These are phyloP conservation scores for Sporothrix inflata DNA, from an alignment of 2,329 filamentous ascomycete species.

Conservation along the genomic window DNA sequence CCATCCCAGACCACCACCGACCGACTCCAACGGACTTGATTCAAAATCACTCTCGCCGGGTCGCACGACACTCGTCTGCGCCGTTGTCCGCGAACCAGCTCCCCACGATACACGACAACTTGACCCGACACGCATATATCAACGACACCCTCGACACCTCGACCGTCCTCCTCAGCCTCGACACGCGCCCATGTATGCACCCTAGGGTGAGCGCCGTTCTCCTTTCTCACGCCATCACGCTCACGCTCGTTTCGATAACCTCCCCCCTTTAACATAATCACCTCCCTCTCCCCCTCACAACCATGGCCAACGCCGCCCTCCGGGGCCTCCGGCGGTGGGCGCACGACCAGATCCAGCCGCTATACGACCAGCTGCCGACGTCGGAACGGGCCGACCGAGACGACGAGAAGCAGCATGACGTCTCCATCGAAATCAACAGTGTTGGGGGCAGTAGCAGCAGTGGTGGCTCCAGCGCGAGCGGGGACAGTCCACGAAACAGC, in stretches of 20 bases:
- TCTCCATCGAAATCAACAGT: background rate
- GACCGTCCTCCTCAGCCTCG: background rate
- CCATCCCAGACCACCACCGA: too few relatives aligned
- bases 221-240: too few relatives aligned
- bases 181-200: too few relatives aligned
- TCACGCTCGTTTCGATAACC: background rate
- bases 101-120: background rate
- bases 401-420: background rate
- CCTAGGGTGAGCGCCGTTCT: too few relatives aligned
- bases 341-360: background rate
- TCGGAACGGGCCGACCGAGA: background rate
- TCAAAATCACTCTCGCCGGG: too few relatives aligned
- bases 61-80: background rate
- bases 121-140: background rate
- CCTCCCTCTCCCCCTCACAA: background rate
- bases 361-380: conserved; percentile 20
- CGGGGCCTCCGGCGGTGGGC: conserved; percentile 21
- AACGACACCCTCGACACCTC: background rate
- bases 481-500: background rate
- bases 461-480: background rate
- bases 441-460: background rate
- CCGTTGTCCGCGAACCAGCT: too few relatives aligned
- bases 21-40: too few relatives aligned
- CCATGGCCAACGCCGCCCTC: conserved; percentile 21
- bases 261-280: too few relatives aligned